A percentile compares a stretch with the other conserved stretches of the same genome.
Evolutionary conservation across 768 basidiomycete genomes (phyloP).

Genomic region (Hypholoma fasciculare): DNA sequence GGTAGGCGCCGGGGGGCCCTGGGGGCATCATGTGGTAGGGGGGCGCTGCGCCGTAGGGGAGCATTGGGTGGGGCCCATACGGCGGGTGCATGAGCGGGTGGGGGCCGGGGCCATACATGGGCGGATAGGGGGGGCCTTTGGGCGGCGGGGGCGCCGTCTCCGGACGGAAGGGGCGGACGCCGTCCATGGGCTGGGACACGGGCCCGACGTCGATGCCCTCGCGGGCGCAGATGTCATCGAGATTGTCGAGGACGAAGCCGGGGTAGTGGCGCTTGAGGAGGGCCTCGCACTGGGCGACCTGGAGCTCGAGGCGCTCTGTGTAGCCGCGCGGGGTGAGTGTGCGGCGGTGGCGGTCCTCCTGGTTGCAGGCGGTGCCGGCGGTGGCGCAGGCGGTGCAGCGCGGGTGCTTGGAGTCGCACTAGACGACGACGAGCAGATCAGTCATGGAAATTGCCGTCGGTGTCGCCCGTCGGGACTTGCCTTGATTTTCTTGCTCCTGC

Average conservation of each 20-base stretch:
- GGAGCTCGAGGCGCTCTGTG: conserved; percentile 79
- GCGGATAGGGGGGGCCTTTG: conserved; percentile 30
- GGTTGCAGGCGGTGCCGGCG: conserved; percentile 77
- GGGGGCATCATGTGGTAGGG: conserved; percentile 32
- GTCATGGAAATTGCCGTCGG: conserved; percentile 83
- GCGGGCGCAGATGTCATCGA: conserved; percentile 64
- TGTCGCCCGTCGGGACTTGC: conserved; percentile 67
- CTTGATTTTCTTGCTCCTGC: conserved; percentile 97
- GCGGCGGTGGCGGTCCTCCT: conserved; percentile 87
- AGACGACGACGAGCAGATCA: conserved; percentile 22
- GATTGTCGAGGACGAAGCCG: conserved; percentile 61
- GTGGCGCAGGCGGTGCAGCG: conserved; percentile 84
- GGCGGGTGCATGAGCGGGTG: conserved; percentile 40
- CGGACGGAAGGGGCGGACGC: conserved; percentile 30
- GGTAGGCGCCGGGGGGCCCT: conserved; percentile 45
- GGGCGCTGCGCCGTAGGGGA: conserved; percentile 20
- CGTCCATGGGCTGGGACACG: conserved; percentile 37
- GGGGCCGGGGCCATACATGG: conserved; percentile 40
- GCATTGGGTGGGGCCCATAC: conserved; percentile 38
- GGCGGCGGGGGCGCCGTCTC: conserved; percentile 27
- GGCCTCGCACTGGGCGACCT: conserved; percentile 75
- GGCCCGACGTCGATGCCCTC: conserved; percentile 71
- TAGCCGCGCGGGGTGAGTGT: conserved; percentile 84
- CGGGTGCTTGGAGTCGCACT: conserved; percentile 93
- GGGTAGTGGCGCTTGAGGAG: conserved; percentile 75